phyloP scores from a whole-genome alignment of 1,284 basidiomycete genomes.

The Malassezia vespertilionis region DNA sequence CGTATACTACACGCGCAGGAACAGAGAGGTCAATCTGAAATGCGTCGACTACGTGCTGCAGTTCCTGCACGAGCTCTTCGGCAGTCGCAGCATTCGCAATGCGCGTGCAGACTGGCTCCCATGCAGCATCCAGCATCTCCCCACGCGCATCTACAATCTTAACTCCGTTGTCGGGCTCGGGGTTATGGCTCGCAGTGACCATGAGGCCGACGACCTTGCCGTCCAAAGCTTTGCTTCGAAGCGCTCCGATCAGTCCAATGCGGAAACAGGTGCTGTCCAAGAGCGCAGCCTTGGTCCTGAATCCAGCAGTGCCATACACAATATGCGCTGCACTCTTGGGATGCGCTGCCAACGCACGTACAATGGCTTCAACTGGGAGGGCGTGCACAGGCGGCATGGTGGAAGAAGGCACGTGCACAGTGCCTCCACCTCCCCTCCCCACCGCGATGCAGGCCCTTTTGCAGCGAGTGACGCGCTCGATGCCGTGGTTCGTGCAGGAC shows the following conservation, averaged over 20 bases:
- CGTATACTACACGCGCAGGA: conserved; percentile 75
- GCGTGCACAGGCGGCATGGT: background rate
- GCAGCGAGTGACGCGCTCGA: conserved; percentile 50
- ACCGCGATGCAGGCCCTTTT: conserved; percentile 49
- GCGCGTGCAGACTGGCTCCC: conserved; percentile 78
- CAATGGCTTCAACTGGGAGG: conserved; percentile 7
- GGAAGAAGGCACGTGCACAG: background rate
- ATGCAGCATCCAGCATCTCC: conserved; percentile 95
- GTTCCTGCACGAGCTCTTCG: conserved; percentile 60
- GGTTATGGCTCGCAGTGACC: conserved; percentile 98
- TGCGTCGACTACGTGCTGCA: conserved; percentile 59
- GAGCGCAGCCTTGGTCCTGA: conserved; percentile 67
- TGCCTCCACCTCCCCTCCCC: conserved; percentile 2
- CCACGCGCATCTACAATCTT: conserved; percentile 94
- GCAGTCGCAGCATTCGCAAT: conserved; percentile 76
- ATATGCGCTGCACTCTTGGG: conserved; percentile 53
- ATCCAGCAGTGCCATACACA: conserved; percentile 88
- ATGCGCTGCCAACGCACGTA: conserved; percentile 37
- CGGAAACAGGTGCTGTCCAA: conserved; percentile 90
- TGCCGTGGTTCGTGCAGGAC: conserved; percentile 71
- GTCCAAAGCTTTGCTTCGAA: conserved; percentile 77
- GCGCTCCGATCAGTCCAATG: conserved; percentile 76
- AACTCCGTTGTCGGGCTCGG: conserved; percentile 95
- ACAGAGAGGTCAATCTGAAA: conserved; percentile 68
- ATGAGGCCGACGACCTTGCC: conserved; percentile 91